Conservation (phyloP, 164 flowering plant species). For the Umbilicus rupestris region DNA sequence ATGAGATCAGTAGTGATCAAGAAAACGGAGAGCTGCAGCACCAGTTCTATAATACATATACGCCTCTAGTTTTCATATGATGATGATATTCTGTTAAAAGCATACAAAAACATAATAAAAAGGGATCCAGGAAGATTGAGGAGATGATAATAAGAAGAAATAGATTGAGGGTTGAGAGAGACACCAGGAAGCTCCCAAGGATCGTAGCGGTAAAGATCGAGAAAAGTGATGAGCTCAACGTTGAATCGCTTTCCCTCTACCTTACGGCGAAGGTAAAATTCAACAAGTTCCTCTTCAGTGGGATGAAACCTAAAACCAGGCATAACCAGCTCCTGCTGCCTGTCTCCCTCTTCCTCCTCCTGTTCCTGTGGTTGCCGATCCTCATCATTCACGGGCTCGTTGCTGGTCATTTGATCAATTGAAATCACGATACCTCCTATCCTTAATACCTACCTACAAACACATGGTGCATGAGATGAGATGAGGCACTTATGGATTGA, state of each 20-base stretch:
- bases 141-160: neutral
- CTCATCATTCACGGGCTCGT: conserved; percentile 2
- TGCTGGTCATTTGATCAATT: conserved; percentile 1
- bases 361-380: neutral
- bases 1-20: no score
- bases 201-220: conserved; percentile 93
- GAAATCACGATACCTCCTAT: neutral
- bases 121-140: no score
- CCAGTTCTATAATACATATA: no score
- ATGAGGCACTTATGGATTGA: neutral
- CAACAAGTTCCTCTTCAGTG: conserved; percentile 93
- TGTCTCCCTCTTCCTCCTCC: conserved; percentile 22
- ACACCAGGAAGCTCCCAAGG: conserved; percentile 99
- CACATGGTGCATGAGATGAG: conserved; percentile 18
- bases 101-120: no score
- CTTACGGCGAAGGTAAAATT: conserved; percentile 96
- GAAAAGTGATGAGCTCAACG: conserved; percentile 85
- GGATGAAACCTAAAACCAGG: conserved; percentile 98
- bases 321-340: conserved; percentile 76
- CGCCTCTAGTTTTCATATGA: no score
- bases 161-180: neutral
- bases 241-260: conserved; percentile 91
- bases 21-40: no score
- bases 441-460: neutral
- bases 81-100: no score